These are phyloP conservation scores for Rhipidocladum racemiflorum DNA, from an alignment of 176 grass and related monocot genomes.

Conservation along the genomic window DNA sequence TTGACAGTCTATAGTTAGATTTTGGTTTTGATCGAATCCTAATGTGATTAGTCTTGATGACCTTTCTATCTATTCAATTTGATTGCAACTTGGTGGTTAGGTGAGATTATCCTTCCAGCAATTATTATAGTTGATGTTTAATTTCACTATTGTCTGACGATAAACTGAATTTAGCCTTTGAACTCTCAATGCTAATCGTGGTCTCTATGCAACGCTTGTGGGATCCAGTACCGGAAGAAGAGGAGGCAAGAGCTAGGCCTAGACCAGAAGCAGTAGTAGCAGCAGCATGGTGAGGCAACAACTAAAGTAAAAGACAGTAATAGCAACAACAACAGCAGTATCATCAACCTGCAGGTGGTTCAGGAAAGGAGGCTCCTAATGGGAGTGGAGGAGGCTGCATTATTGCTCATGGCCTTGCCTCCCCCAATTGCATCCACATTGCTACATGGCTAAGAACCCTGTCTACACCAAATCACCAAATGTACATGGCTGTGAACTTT, in stretches of 20 bases:
- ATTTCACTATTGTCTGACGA: background rate
- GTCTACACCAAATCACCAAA: background rate
- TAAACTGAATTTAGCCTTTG: background rate
- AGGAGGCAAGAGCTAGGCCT: constrained; percentile 49
- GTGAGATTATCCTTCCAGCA: constrained; percentile 45
- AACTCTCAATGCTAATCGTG: constrained; percentile 9
- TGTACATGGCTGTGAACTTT: too few species aligned
- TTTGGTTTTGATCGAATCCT: constrained; percentile 30
- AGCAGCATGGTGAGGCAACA: constrained; percentile 6
- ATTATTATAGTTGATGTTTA: background rate
- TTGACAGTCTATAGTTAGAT: constrained; percentile 12
- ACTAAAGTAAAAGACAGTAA: constrained; percentile 18
- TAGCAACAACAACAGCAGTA: constrained; percentile 25
- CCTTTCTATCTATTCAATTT: constrained; percentile 23
- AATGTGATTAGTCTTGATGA: constrained; percentile 33
- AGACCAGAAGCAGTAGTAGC: constrained; percentile 39
- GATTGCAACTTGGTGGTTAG: constrained; percentile 38
- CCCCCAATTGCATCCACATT: constrained; percentile 43
- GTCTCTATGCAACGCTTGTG: constrained; percentile 90
- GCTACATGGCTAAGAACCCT: constrained; percentile 43
- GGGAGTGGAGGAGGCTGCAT: constrained; percentile 71
- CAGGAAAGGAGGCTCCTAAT: constrained; percentile 50
- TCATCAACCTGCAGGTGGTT: constrained; percentile 37
- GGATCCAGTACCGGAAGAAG: constrained; percentile 87
- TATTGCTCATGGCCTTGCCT: constrained; percentile 84